Base-by-base conservation (phyloP, 306 rosid species). In the Senna siamea region DNA sequence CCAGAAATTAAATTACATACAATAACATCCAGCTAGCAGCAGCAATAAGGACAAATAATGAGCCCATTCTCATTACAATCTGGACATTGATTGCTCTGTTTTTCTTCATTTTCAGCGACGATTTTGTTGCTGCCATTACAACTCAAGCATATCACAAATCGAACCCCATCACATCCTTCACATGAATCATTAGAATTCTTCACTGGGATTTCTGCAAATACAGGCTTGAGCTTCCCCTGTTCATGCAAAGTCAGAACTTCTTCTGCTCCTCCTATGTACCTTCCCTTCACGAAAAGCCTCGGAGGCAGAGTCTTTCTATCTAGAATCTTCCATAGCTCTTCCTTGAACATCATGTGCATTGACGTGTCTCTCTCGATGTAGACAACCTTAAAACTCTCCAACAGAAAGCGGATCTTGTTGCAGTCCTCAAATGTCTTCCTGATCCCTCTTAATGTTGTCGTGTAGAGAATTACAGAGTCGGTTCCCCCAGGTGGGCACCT, bases 21-120 rank as follows among this genome's bases (percentile, higher is more conserved):
- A 83, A 73, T 23, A 59, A 15, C 15, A 6, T 35, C 34, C 47
- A 60, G 54, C 80, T 86, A 37, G 40, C 40, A 37, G 78, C 90
- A 78, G 75, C 99, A 94, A 72, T 76, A 61, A 9, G 96, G 92
- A 61, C 99, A 94, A 4, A 90, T 5, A 47, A 90, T 88, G 81
- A 94, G 80, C 5, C 99, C 97, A 77, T 94, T 94, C 66, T 94
- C 99, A 78, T 92, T 94, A 52, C 99, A 94, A 41, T 76, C 54
- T 2, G 80, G 38, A 67, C 99, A 93, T 5, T 17, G 30, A 35
- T n/a, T 30, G 22, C 65, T 28, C 19, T 58, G 65, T 58, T 58
- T 47, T 41, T n/a, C n/a, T n/a, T 82, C 93, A 40, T 79, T 69
- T 15, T 81, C 84, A 15, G 2, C 81, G 44, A 75, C 20, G 2